A percentile compares a stretch with the other conserved stretches of the same genome.
Evolutionary conservation across 768 basidiomycete species (phyloP).

Genomic region (Lanmaoa pseudosensibilis): DNA sequence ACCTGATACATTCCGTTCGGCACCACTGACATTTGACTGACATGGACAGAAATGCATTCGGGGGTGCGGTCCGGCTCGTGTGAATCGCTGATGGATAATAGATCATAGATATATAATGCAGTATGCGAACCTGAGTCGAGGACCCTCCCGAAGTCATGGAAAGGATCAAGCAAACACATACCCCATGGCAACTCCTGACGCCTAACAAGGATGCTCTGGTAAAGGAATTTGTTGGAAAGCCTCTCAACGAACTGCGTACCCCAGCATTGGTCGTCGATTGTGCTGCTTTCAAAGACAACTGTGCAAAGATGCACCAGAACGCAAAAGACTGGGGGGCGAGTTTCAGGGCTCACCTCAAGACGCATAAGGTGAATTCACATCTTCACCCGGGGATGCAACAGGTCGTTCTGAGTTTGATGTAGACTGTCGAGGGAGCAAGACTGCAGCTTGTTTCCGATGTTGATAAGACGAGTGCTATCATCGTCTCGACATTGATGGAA

Average conservation of each 20-base stretch:
- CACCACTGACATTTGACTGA: neutral
- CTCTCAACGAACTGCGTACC: conserved; percentile 60
- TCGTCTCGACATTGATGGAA: conserved; percentile 84
- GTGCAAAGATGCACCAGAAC: conserved; percentile 66
- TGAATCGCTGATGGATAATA: neutral
- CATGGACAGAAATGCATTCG: conserved; percentile 5
- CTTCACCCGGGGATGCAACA: neutral
- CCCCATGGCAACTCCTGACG: conserved; percentile 40
- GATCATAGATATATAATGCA: conserved; percentile 5
- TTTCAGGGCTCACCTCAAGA: conserved; percentile 85
- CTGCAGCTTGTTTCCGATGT: conserved; percentile 62
- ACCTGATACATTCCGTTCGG: neutral
- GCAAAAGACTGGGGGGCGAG: conserved; percentile 64
- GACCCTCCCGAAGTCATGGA: conserved; percentile 19
- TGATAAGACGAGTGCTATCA: conserved; percentile 58
- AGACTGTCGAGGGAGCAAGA: conserved; percentile 76
- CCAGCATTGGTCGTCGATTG: conserved; percentile 81
- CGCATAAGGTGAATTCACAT: conserved; percentile 59
- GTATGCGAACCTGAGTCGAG: neutral
- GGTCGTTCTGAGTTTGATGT: conserved; percentile 9
- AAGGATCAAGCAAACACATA: conserved; percentile 43
- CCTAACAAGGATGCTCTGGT: conserved; percentile 52
- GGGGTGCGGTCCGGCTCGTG: conserved; percentile 4
- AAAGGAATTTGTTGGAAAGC: conserved; percentile 56
- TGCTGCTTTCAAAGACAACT: conserved; percentile 69